Percentiles rank a stretch among this genome's conserved stretches.
These are phyloP conservation scores for Geotrichum siamense DNA, from an alignment of 1,139 yeast species.

Conservation along the genomic window DNA sequence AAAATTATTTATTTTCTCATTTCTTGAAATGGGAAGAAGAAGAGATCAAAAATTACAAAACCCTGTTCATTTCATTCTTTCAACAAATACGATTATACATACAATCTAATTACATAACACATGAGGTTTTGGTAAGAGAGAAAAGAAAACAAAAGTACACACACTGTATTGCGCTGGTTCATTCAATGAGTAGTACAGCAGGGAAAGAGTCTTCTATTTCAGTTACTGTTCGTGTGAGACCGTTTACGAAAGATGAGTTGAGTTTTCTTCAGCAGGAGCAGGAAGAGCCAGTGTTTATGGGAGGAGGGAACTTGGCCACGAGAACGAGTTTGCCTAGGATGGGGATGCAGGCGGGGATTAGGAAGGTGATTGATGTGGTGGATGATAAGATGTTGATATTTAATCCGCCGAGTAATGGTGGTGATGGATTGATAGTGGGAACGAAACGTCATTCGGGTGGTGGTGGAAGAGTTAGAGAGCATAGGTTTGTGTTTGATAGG, in stretches of 20 bases:
- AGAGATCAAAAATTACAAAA: too few species aligned
- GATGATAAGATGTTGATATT: constrained; percentile 86
- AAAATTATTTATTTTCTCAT: too few species aligned
- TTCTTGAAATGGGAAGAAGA: too few species aligned
- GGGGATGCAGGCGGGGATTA: constrained; percentile 40
- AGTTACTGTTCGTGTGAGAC: constrained; percentile 72
- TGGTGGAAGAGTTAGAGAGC: constrained; percentile 59
- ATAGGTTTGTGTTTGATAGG: constrained; percentile 73
- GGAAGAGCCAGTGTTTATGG: constrained; percentile 40
- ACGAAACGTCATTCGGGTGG: constrained; percentile 37
- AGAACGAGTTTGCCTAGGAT: constrained; percentile 24
- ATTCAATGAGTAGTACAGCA: background rate
- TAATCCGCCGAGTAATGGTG: constrained; percentile 53
- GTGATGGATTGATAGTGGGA: constrained; percentile 36
- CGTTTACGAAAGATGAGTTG: constrained; percentile 59
- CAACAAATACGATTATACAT: too few species aligned
- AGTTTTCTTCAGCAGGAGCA: constrained; percentile 36
- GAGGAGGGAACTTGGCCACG: constrained; percentile 47
- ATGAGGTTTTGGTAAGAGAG: too few species aligned
- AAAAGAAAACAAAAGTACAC: too few species aligned
- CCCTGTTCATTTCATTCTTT: too few species aligned
- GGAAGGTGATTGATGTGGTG: constrained; percentile 72
- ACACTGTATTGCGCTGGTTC: too few species aligned
- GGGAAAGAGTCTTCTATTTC: constrained; percentile 58
- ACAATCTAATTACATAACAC: too few species aligned